These are phyloP conservation scores for Crepidotus variabilis DNA, from an alignment of 768 basidiomycete species.

Conservation along the genomic window DNA sequence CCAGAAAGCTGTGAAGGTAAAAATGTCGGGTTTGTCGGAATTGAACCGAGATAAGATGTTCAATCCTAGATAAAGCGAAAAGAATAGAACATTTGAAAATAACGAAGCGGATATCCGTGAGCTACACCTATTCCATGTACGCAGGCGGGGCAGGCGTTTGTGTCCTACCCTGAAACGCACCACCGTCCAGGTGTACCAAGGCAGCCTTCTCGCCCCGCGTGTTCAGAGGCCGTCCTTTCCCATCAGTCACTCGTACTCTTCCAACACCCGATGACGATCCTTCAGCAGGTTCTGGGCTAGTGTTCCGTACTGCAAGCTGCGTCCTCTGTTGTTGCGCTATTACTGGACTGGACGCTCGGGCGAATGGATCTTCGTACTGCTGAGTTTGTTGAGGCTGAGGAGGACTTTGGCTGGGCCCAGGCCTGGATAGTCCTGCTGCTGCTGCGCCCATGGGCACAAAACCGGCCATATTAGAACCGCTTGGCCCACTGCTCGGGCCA, in stretches of 20 bases:
- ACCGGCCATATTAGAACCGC: neutral
- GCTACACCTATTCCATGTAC: slow-evolving; percentile 8
- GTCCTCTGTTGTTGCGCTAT: slow-evolving; percentile 34
- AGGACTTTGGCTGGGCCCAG: slow-evolving; percentile 4
- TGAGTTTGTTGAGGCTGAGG: slow-evolving; percentile 14
- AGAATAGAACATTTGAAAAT: neutral
- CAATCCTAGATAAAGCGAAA: neutral
- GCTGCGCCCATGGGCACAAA: slow-evolving; percentile 1
- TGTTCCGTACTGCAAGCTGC: slow-evolving; percentile 39
- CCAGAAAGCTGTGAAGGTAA: too few species aligned
- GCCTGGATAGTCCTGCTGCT: slow-evolving; percentile 7
- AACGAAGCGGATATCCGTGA: neutral
- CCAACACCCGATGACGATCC: slow-evolving; percentile 14
- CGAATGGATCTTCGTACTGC: slow-evolving; percentile 18
- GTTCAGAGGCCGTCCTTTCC: slow-evolving; percentile 27
- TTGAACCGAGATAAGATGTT: neutral
- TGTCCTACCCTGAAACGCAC: slow-evolving; percentile 24
- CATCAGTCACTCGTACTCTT: slow-evolving; percentile 16
- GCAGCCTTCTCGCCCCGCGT: slow-evolving; percentile 26
- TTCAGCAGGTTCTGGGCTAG: slow-evolving; percentile 27
- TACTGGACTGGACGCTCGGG: slow-evolving; percentile 38
- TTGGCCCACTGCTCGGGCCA: neutral
- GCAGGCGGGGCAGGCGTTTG: slow-evolving; percentile 20
- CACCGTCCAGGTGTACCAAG: slow-evolving; percentile 38
- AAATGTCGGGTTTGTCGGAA: too few species aligned